Evolutionary conservation across 768 basidiomycete genomes (phyloP).

Genomic region (Stropharia rugosoannulata): DNA sequence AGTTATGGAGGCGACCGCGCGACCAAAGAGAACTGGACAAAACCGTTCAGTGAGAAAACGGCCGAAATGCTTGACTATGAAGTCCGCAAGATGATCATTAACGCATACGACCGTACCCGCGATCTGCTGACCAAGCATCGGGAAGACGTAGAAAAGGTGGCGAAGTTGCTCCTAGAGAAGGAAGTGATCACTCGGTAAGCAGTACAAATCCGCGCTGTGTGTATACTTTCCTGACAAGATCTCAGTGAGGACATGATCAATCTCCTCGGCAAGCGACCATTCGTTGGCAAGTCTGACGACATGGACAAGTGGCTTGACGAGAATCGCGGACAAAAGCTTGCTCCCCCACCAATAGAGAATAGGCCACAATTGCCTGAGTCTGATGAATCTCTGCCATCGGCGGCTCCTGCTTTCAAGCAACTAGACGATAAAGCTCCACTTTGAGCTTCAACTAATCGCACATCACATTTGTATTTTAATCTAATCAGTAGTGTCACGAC

Average conservation of each 20-base stretch:
- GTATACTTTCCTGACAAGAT: constrained; percentile 6
- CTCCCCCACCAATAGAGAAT: constrained; percentile 62
- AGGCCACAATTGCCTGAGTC: constrained; percentile 31
- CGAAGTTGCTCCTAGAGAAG: constrained; percentile 85
- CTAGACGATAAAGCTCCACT: constrained; percentile 24
- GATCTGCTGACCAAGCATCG: constrained; percentile 78
- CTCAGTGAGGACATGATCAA: constrained; percentile 84
- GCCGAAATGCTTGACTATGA: constrained; percentile 89
- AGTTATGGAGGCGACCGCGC: constrained; percentile 91
- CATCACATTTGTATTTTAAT: constrained; percentile 28
- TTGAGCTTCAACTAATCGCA: constrained; percentile 12
- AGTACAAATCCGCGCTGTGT: neutral
- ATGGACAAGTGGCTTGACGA: constrained; percentile 98
- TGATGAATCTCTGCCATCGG: constrained; percentile 46
- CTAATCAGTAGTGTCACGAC: constrained; percentile 18
- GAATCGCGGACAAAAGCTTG: constrained; percentile 61
- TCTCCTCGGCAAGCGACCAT: constrained; percentile 81
- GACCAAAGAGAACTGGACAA: constrained; percentile 86
- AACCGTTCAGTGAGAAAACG: constrained; percentile 98
- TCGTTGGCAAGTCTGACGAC: constrained; percentile 75
- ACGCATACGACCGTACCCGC: constrained; percentile 82
- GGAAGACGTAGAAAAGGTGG: constrained; percentile 92
- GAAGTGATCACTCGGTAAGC: constrained; percentile 89
- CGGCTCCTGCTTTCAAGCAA: constrained; percentile 37
- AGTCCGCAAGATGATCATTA: constrained; percentile 95